These are phyloP conservation scores for Cystobasidium sp. DNA, from an alignment of 1,284 basidiomycete genomes.

Conservation along the genomic window DNA sequence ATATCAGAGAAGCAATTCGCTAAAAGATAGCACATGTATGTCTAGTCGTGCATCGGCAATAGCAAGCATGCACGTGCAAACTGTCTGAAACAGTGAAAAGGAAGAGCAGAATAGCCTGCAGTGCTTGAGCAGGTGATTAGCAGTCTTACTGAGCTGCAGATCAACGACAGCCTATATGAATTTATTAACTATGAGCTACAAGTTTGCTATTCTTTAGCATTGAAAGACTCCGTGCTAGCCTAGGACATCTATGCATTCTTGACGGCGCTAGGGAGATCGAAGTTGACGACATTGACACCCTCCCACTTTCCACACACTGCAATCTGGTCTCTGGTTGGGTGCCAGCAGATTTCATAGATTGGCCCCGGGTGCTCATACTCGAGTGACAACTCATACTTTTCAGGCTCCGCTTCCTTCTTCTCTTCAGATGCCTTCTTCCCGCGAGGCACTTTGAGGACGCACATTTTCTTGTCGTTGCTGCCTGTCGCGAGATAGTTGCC, in stretches of 20 bases:
- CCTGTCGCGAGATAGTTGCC: constrained; percentile 52
- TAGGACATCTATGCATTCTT: background rate
- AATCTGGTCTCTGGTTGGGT: constrained; percentile 49
- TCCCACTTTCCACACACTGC: constrained; percentile 49
- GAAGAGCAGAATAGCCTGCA: too few species aligned
- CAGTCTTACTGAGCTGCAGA: too few species aligned
- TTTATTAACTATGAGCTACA: too few species aligned
- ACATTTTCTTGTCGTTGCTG: constrained; percentile 50
- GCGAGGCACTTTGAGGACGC: constrained; percentile 49
- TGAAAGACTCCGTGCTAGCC: background rate
- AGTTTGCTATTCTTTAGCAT: too few species aligned
- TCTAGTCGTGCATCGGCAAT: too few species aligned
- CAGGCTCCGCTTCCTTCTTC: constrained; percentile 35
- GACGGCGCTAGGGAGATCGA: constrained; percentile 27
- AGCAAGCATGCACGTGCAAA: too few species aligned
- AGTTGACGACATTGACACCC: constrained; percentile 48
- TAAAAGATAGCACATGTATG: too few species aligned
- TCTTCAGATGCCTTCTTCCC: background rate
- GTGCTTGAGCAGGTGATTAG: too few species aligned
- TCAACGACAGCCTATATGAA: too few species aligned
- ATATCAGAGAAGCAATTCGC: too few species aligned
- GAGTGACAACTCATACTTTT: constrained; percentile 42
- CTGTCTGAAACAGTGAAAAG: too few species aligned
- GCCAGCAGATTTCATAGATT: constrained; percentile 52
- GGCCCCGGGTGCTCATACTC: constrained; percentile 50